These are phyloP conservation scores for Pisolithus microcarpus DNA, from an alignment of 768 basidiomycete species.

Conservation along the genomic window DNA sequence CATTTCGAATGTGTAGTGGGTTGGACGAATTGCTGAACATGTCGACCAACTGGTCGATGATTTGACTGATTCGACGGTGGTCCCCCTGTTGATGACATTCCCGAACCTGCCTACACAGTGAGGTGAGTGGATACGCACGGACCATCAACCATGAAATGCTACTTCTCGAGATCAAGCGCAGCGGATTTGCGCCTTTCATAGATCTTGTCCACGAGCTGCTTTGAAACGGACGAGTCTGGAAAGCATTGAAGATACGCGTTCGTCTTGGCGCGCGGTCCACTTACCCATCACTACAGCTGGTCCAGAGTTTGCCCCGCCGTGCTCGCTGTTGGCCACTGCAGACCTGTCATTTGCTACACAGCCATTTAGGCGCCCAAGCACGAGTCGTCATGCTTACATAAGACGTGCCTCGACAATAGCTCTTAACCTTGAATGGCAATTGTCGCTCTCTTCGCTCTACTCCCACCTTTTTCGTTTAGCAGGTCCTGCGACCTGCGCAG, in stretches of 20 bases:
- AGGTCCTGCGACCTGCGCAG: not conserved
- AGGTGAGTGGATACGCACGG: conserved; percentile 7
- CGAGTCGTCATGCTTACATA: too few species aligned
- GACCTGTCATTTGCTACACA: not conserved
- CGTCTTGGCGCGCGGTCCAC: not conserved
- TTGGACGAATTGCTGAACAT: conserved; percentile 84
- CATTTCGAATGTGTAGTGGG: conserved; percentile 84
- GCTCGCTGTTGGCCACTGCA: not conserved
- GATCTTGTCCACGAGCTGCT: conserved; percentile 84
- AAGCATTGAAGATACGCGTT: not conserved
- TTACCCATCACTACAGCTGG: not conserved
- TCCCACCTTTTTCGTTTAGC: not conserved
- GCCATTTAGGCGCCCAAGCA: not conserved
- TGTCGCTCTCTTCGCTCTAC: not conserved
- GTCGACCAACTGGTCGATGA: conserved; percentile 90
- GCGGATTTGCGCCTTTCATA: conserved; percentile 96
- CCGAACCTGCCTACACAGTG: conserved; percentile 61
- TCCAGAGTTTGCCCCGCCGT: not conserved
- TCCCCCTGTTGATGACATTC: conserved; percentile 82
- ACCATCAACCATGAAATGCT: conserved; percentile 4
- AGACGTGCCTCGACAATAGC: not conserved
- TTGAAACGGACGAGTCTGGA: conserved; percentile 65
- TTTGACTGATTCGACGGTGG: conserved; percentile 70
- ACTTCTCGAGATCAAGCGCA: conserved; percentile 95
- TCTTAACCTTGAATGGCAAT: not conserved